These are phyloP conservation scores for Microcos paniculata DNA, from an alignment of 345 rosid genomes.

Conservation along the genomic window DNA sequence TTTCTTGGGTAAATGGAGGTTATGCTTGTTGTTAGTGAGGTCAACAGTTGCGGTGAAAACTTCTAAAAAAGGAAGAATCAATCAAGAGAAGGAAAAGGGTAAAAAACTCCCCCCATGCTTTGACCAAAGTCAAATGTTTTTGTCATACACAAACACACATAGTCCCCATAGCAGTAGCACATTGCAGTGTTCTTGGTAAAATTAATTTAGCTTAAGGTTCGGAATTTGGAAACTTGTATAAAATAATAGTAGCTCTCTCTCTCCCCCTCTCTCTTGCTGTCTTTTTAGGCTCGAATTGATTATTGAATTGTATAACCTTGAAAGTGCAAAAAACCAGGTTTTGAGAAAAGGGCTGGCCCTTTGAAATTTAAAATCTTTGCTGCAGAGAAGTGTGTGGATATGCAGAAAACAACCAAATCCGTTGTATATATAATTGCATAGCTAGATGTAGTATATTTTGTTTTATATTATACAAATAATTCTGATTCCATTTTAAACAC, in stretches of 20 bases:
- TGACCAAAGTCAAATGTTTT: constrained; percentile 28
- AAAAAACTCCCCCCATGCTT: constrained; percentile 7
- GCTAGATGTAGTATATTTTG: neutral
- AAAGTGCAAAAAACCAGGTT: constrained; percentile 27
- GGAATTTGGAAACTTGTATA: constrained; percentile 5
- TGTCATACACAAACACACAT: neutral
- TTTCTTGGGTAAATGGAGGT: neutral
- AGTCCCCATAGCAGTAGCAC: neutral
- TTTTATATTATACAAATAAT: neutral
- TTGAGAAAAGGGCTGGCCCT: constrained; percentile 24
- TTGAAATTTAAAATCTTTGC: constrained; percentile 22
- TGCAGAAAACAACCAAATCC: constrained; percentile 20
- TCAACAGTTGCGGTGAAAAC: constrained; percentile 1
- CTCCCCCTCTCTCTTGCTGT: neutral
- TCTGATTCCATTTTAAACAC: neutral
- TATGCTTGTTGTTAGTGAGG: constrained; percentile 1
- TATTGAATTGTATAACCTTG: constrained; percentile 23
- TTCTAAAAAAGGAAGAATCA: neutral
- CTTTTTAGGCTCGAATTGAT: neutral
- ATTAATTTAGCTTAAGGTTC: constrained; percentile 13
- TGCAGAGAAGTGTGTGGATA: constrained; percentile 35
- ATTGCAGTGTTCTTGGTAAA: constrained; percentile 11
- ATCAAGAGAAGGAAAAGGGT: neutral
- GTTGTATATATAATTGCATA: neutral
- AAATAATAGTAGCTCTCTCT: constrained; percentile 2